Evolutionary conservation across 129 eudicot species (phyloP), one percentile per base, ranked within the genome.

Genomic region (Calendula officinalis): DNA sequence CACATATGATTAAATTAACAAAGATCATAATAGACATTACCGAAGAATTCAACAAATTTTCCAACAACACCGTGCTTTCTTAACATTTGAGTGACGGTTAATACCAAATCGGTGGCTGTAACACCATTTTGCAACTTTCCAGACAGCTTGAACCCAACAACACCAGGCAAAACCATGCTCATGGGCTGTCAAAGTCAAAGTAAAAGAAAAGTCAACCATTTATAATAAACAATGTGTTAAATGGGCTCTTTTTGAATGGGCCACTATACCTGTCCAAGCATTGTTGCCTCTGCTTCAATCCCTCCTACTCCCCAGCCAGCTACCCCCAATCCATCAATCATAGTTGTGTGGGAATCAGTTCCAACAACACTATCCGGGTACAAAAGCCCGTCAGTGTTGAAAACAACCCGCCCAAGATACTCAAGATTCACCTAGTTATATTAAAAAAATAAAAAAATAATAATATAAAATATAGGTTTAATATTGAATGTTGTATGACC

Each of bases 11-110:
- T 14, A 30, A 59, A 7, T 56, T 13, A 39, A 45, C 3, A 38
- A 38, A 11, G 5, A 40, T 40, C 6, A 17, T 51, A n/a, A 64
- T 22, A 22, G 30, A 22, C 30, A 22, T 22, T 22, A 22, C 44
- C 44, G 44, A 40, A 40, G 90, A 49, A 49, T n/a, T 88, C 96
- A 64, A 88, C 96, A 69, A 88, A 88, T 69, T 84, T 88, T 51
- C 91, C 88, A 61, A 88, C 96, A 27, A 84, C 96, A 52, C 96
- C 96, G 66, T 84, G 91, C 73, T 88, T 88, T 56, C 96, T 81
- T 76, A 88, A 53, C 86, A 88, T 88, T 61, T 88, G 92, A 42
- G 92, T 84, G 7, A 84, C 96, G 0, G 96, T 88, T 56, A 88
- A 68, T 46, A 88, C 96, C 86, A 88, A 77, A 66, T 87, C 95